Evolutionary conservation across 2,329 filamentous ascomycete genomes (phyloP).

Genomic region (Raffaelea deltoideospora): DNA sequence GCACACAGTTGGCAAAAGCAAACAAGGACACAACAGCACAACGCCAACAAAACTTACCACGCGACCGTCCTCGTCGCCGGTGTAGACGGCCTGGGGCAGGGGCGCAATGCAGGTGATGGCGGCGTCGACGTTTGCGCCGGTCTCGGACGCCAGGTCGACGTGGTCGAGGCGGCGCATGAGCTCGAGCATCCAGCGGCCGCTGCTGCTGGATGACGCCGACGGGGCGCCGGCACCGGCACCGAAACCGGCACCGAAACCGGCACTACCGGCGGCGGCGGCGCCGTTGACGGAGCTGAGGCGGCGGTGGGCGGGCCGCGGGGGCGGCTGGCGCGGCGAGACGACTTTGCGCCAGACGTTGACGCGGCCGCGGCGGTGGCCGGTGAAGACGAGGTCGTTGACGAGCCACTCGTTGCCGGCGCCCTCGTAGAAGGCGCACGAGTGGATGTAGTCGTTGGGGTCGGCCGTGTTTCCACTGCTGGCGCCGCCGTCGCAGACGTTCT

Average conservation of each 20-base stretch:
- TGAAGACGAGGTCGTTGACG: conserved; percentile 73
- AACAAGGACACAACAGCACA: not conserved
- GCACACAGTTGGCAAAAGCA: no score
- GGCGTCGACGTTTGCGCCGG: conserved; percentile 40
- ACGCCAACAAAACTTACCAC: conserved; percentile 47
- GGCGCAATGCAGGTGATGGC: conserved; percentile 78
- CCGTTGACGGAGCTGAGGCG: no score
- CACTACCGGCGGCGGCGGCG: not conserved
- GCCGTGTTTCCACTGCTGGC: not conserved
- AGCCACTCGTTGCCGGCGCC: conserved; percentile 84
- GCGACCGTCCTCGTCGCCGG: conserved; percentile 81
- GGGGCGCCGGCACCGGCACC: no score
- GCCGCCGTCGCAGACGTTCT: conserved; percentile 49
- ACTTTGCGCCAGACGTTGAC: conserved; percentile 60
- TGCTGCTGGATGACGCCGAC: no score
- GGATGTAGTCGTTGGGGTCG: conserved; percentile 56
- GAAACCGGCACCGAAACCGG: not conserved
- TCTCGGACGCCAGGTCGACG: conserved; percentile 50
- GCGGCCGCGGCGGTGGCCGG: conserved; percentile 68
- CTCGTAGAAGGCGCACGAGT: conserved; percentile 84
- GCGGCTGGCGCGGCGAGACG: no score
- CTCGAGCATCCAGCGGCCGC: conserved; percentile 58
- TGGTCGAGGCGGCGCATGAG: conserved; percentile 74
- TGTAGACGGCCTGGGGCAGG: conserved; percentile 73
- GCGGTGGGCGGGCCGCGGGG: no score